Base-by-base conservation (phyloP, 306 rosid species). In the Luffa acutangula region DNA sequence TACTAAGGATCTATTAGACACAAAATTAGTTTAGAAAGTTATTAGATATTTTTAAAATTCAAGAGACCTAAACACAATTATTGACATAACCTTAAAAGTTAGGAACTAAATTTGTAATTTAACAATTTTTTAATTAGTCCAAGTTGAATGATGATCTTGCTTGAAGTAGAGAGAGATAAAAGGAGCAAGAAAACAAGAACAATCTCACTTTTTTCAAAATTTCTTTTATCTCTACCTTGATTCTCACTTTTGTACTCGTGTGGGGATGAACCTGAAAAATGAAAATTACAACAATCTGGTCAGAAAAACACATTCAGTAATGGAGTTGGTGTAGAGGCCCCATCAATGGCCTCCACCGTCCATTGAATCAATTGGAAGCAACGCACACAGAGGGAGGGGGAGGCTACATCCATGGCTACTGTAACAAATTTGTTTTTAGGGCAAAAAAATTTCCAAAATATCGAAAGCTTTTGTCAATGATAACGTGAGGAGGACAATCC, bases 401-500 rank as follows among this genome's bases (percentile, higher is more conserved):
- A 59, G 39, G 66, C 66, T 4, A 59, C 37, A 25, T 15, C 45
- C 8, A 66, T 66, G 73, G 70, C 73, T 69, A 41, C 53, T 62
- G 69, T 62, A 13, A 36, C 13, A 62, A 62, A 12, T 21, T 8
- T 3, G 69, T 60, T 60, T 31, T 60, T 21, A 34, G 37, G 67
- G 17, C 4, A 62, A 62, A 62, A 62, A 17, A 56, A 2, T 5
- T 62, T 33, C 42, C 42, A 13, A 62, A 76, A 51, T 49, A 36
- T 53, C 14, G 77, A 80, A 80, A 33, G 84, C 81, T 81, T 81
- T 60, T 74, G 85, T 87, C 82, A 85, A 81, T 81, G 83, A 85
- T 90, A 87, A 85, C 84, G 87, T 85, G 89, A 87, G 82, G 80
- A 75, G 45, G 11, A 41, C 81, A 85, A 84, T 87, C 86, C 82